Percentiles rank a stretch among this genome's conserved stretches.
Conservation (phyloP, 176 grass and related monocot genomes). For the Sorghum bicolor region DNA sequence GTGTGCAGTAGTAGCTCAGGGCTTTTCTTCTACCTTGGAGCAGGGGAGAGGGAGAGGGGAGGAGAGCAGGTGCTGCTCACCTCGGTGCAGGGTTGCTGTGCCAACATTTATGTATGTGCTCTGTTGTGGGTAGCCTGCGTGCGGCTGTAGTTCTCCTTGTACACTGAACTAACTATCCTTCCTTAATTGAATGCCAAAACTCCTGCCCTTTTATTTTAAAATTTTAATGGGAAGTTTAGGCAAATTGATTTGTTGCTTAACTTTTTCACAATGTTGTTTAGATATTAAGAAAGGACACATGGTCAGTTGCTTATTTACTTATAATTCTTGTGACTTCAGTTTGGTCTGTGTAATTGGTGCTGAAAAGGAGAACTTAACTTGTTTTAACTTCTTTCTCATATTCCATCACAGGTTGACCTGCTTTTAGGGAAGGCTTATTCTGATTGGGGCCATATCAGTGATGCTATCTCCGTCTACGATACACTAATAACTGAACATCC, state of each 20-base stretch:
- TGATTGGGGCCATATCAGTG: constrained; percentile 77
- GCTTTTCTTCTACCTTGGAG: too few species aligned
- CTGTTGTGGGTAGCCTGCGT: background rate
- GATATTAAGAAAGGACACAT: background rate
- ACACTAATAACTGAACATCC: constrained; percentile 78
- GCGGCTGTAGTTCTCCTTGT: background rate
- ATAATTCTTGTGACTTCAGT: background rate
- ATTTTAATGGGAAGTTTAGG: background rate
- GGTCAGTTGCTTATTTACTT: background rate
- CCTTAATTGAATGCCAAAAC: background rate
- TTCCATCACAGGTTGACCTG: constrained; percentile 61
- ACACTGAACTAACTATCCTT: background rate
- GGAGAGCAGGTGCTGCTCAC: too few species aligned
- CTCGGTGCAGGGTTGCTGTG: too few species aligned
- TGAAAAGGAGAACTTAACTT: background rate
- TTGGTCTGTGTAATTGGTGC: constrained; percentile 2
- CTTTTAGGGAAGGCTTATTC: constrained; percentile 93
- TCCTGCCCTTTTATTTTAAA: background rate
- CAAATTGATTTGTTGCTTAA: background rate
- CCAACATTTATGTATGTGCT: background rate
- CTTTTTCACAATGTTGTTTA: background rate
- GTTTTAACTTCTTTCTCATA: constrained; percentile 9
- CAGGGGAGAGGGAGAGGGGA: too few species aligned
- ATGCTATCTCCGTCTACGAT: constrained; percentile 91
- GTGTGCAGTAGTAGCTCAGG: too few species aligned